Evolutionary conservation across 257 asterid species (phyloP).

Genomic region (Lycium barbarum): DNA sequence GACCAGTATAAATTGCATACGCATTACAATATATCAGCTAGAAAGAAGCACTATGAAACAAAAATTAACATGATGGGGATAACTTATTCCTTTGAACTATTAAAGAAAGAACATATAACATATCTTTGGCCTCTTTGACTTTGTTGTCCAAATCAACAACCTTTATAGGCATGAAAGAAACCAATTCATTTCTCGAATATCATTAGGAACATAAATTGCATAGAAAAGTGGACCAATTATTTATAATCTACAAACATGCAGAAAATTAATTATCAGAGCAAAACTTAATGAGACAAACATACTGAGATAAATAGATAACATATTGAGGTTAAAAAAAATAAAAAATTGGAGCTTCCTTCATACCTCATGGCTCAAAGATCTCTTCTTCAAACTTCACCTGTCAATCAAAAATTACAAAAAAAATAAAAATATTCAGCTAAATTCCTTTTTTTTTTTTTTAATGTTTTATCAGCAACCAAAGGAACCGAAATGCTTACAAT

Average conservation of each 20-base stretch:
- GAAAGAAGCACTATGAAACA: too few species aligned
- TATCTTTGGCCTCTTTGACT: too few species aligned
- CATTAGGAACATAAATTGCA: not conserved
- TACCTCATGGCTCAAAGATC: conserved; percentile 30
- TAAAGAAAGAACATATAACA: too few species aligned
- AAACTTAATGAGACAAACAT: not conserved
- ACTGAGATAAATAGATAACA: not conserved
- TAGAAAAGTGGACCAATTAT: not conserved
- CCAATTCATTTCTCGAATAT: too few species aligned
- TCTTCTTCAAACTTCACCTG: not conserved
- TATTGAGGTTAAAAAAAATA: not conserved
- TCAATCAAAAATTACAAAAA: not conserved
- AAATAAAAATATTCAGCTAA: too few species aligned
- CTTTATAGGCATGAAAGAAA: too few species aligned
- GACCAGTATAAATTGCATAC: too few species aligned
- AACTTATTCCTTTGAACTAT: too few species aligned
- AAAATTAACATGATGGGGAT: too few species aligned
- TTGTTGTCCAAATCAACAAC: too few species aligned
- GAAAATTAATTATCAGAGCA: not conserved
- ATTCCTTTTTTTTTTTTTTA: not conserved
- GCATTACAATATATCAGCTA: too few species aligned
- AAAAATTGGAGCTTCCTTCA: not conserved
- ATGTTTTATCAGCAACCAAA: not conserved
- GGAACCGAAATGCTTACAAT: not conserved
- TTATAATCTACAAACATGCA: not conserved